Conservation (phyloP, 2,329 filamentous ascomycete species). For the Trichophyton benhamiae region DNA sequence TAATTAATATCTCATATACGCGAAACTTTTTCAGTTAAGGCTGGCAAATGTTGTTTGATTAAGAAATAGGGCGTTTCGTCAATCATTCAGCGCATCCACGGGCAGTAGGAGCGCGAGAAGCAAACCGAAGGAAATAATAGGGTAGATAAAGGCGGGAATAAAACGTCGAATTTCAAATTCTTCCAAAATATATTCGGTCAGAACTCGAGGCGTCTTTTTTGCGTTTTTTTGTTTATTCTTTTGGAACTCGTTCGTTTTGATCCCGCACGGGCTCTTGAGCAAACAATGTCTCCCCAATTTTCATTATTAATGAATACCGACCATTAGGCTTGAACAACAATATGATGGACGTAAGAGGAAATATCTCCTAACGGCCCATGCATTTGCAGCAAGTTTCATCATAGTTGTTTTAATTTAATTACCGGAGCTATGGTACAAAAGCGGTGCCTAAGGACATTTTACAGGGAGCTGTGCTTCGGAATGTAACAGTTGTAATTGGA, state of each 20-base stretch:
- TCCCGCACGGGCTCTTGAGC: background rate
- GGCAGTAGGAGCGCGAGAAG: no score
- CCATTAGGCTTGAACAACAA: background rate
- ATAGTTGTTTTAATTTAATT: background rate
- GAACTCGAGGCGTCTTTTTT: no score
- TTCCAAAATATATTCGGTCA: background rate
- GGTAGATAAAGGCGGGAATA: background rate
- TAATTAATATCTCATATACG: no score
- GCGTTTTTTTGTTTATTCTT: no score
- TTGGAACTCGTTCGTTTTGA: no score
- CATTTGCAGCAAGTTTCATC: background rate
- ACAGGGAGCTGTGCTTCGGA: background rate
- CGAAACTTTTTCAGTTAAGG: no score
- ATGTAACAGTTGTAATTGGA: background rate
- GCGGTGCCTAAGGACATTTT: background rate
- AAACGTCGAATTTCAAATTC: background rate
- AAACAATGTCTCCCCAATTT: background rate
- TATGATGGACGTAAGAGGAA: background rate
- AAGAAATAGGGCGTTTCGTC: no score
- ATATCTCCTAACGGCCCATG: conserved; percentile 1
- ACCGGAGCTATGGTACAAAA: background rate
- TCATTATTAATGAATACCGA: background rate
- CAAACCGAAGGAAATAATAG: no score
- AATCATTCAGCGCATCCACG: no score
- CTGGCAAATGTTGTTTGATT: no score